Evolutionary conservation across 306 rosid genomes (phyloP), one percentile per base, ranked within the genome.

Genomic region (Cicer arietinum): DNA sequence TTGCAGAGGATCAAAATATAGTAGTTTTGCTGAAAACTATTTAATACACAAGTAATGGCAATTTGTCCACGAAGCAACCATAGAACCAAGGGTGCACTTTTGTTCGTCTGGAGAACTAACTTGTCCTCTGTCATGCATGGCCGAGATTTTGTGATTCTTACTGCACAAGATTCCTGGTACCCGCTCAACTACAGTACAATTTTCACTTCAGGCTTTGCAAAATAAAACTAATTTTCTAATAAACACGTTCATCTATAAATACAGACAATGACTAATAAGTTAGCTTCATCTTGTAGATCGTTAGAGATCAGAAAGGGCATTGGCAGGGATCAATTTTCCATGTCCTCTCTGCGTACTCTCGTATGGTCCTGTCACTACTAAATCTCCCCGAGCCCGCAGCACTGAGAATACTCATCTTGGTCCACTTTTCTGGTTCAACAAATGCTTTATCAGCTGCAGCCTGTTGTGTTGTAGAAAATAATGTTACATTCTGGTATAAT

Each of bases 401-500:
- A 74, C 90, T 81, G 39, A 88, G 89, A 75, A 90, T 88, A 86
- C 92, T 87, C 95, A 90, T 90, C 76, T 61, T 74, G 6, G 84
- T 84, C 95, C 95, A 90, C 83, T 79, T 86, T 51, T 86, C 83
- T 42, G 84, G 83, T 76, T 90, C 88, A 22, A 82, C 76, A 41
- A 84, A 89, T 74, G 94, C 87, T 76, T 84, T 82, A 76, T 89
- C 94, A 0, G 91, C 94, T 10, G 91, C 89, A 80, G 94, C 90
- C 94, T 89, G 80, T 61, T 62, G 54, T 74, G 56, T 61, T 40
- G 66, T 69, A 73, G 13, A 35, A 18, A 56, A 77, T 60, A 56
- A 77, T 60, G 40, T 41, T 30, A 60, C 42, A 67, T 70, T 63
- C 35, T 16, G 18, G 60, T 7, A 56, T 30, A 60, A 6, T 41